Conservation (phyloP, 164 flowering plant genomes). For the Magnolia officinalis region DNA sequence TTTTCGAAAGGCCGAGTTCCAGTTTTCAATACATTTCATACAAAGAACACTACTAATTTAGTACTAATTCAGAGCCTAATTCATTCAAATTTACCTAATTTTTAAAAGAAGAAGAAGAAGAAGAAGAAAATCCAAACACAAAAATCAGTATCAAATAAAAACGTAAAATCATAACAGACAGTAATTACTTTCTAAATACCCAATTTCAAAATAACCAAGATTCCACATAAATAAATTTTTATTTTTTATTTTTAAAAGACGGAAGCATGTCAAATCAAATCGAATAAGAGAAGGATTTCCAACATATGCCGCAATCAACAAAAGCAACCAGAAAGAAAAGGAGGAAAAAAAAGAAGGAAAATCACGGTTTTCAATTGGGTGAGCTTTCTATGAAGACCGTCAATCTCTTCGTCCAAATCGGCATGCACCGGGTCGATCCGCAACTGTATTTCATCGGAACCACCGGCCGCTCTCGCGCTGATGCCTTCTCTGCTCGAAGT, state of each 20-base stretch:
- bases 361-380: conserved; percentile 41
- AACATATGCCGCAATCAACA: neutral
- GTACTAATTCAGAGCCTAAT: neutral
- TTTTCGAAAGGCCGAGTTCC: too few species aligned
- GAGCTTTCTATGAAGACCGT: conserved; percentile 54
- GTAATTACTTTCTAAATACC: too few species aligned
- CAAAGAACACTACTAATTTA: neutral
- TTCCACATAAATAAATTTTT: too few species aligned
- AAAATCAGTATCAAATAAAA: neutral
- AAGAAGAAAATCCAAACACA: neutral
- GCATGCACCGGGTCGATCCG: conserved; percentile 68
- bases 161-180: neutral
- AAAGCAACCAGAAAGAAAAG: neutral
- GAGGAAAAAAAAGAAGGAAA: neutral
- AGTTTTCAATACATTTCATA: neutral
- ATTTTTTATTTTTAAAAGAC: too few species aligned
- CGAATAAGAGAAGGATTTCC: neutral
- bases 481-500: conserved; percentile 49
- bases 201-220: too few species aligned
- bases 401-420: conserved; percentile 61
- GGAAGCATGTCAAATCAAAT: too few species aligned
- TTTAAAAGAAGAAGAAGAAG: too few species aligned
- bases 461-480: conserved; percentile 36
- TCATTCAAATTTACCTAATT: neutral
- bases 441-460: conserved; percentile 61